Evolutionary conservation across 225 moss, liverwort and hornwort genomes (phyloP), one percentile per base, ranked within the genome.

Genomic region (Polytrichum commune): DNA sequence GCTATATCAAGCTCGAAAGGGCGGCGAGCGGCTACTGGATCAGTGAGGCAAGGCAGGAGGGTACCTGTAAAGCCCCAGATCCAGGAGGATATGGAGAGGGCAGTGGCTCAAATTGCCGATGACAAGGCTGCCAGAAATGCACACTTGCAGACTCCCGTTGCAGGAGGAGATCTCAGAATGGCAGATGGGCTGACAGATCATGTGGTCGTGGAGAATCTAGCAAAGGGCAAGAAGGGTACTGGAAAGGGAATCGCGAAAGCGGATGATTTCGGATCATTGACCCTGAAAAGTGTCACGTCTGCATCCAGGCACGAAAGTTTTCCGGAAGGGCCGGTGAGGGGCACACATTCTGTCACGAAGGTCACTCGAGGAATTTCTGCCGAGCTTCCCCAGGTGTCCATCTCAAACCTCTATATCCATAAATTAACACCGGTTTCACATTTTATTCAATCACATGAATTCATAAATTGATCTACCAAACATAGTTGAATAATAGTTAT

Each of bases 211-310:
- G 55, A 63, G n/a, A 16, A 29, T 23, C 38, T 16, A 26, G 64
- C 2, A 19, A 63, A 62, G 55, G 25, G 63, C 63, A 69, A 55
- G 18, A 75, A 63, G 69, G 32, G 26, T 18, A 32, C 64, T 63
- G 69, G 69, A 24, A 55, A 25, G 63, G 68, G 29, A 69, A 62
- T n/a, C 19, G 22, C 30, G 63, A 69, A 64, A 18, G 25, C 16
- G 23, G 7, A 7, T 26, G 69, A 55, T 35, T 25, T 56, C 35
- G 69, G 55, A 57, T 10, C n/a, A 7, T n/a, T 26, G 60, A 53
- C 4, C 27, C 23, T 26, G 10, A 62, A 19, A 61, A 20, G 53
- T 46, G 46, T 67, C 60, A 33, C 46, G 57, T 55, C 73, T 19
- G 30, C 29, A 29, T 56, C 33, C 46, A 54, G 27, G 67, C 60